phyloP scores from a whole-genome alignment of 768 basidiomycete species.

The Gloeostereum incarnatum region DNA sequence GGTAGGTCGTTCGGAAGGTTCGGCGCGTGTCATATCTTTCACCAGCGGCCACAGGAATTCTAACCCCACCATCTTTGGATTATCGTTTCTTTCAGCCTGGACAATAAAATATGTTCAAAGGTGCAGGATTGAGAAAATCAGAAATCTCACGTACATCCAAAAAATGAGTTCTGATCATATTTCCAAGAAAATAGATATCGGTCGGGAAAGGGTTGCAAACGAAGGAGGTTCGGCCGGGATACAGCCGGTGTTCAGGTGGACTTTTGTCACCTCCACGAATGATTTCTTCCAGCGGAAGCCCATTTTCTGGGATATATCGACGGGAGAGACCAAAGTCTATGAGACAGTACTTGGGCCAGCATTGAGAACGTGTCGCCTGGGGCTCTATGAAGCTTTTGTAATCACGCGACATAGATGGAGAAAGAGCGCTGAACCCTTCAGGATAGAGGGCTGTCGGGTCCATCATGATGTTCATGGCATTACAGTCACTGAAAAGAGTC shows the following conservation, averaged over 20 bases:
- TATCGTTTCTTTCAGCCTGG: too few relatives aligned
- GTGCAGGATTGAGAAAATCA: too few relatives aligned
- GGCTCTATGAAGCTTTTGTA: slow-evolving; percentile 6
- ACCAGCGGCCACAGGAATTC: slow-evolving; percentile 25
- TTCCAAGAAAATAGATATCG: slow-evolving; percentile 35
- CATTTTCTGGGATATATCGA: slow-evolving; percentile 15
- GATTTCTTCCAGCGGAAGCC: slow-evolving; percentile 15
- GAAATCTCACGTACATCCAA: slow-evolving; percentile 2
- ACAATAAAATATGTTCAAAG: too few relatives aligned
- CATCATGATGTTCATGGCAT: slow-evolving; percentile 24
- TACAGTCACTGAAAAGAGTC: slow-evolving; percentile 15
- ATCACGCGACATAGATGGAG: slow-evolving; percentile 11
- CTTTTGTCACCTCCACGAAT: slow-evolving; percentile 31
- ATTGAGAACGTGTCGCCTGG: slow-evolving; percentile 17
- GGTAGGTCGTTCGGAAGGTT: slow-evolving; percentile 23
- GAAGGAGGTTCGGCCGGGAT: slow-evolving; percentile 9
- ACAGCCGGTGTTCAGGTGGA: slow-evolving; percentile 25
- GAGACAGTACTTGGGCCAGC: slow-evolving; percentile 23
- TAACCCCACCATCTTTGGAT: too few relatives aligned
- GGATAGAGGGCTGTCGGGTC: slow-evolving; percentile 18
- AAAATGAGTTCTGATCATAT: slow-evolving; percentile 15
- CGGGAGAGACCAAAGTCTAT: slow-evolving; percentile 28
- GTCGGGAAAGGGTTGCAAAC: slow-evolving; percentile 27
- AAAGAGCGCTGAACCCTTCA: slow-evolving; percentile 15
- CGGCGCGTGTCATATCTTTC: slow-evolving; percentile 23